Percentiles rank a stretch among this genome's conserved stretches.
Conservation (phyloP, 208 protist species). For the Leishmania guyanensis region DNA sequence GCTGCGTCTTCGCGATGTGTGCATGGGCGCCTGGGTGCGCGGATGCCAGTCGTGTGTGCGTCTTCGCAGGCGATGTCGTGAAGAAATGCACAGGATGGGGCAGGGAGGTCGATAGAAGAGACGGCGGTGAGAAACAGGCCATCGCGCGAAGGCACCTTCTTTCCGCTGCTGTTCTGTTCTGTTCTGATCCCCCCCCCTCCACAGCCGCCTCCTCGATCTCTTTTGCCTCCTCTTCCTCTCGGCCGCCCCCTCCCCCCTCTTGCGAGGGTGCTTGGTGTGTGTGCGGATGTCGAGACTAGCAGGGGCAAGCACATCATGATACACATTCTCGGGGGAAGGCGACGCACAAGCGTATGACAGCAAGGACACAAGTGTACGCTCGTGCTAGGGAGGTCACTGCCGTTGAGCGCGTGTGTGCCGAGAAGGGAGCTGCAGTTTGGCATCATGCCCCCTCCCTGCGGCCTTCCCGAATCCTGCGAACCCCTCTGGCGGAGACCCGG, state of each 20-base stretch:
- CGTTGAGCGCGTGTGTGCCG: neutral
- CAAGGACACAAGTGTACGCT: neutral
- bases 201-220: neutral
- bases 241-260: neutral
- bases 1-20: neutral
- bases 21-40: neutral
- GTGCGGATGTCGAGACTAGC: neutral
- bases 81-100: neutral
- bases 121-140: neutral
- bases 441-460: no score
- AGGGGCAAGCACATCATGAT: neutral
- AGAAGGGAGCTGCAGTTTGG: neutral
- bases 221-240: neutral
- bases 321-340: neutral
- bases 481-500: neutral
- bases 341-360: neutral
- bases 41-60: neutral
- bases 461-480: neutral
- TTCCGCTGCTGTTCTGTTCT: neutral
- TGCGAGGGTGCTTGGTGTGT: neutral
- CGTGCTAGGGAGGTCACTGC: neutral
- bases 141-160: neutral
- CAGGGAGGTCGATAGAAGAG: neutral
- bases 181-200: neutral
- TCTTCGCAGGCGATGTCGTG: neutral